Percentiles rank a stretch among this genome's conserved stretches.
These are phyloP conservation scores for Rhazya stricta DNA, from an alignment of 257 asterid species.

Conservation along the genomic window DNA sequence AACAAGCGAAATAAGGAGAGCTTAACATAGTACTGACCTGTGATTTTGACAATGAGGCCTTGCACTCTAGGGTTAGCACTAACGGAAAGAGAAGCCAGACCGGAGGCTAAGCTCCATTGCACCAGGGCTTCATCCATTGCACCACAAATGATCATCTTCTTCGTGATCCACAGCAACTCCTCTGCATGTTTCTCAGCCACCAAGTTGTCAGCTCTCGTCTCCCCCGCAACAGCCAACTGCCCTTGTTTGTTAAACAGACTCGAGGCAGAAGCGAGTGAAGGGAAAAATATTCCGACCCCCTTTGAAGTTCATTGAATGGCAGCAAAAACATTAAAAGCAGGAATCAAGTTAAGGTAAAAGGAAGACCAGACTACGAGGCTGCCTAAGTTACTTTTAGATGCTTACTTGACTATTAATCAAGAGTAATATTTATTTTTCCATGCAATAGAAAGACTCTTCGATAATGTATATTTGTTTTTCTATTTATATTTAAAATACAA, in stretches of 20 bases:
- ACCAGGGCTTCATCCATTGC: constrained; percentile 27
- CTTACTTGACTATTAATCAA: too few relatives aligned
- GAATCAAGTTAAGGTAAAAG: too few relatives aligned
- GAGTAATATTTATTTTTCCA: too few relatives aligned
- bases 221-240: background rate
- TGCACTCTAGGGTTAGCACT: constrained; percentile 24
- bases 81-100: constrained; percentile 26
- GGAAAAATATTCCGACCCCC: constrained; percentile 19
- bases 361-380: too few relatives aligned
- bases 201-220: constrained; percentile 12
- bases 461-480: too few relatives aligned
- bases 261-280: constrained; percentile 9
- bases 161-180: constrained; percentile 29
- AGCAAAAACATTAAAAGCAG: too few relatives aligned
- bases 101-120: constrained; percentile 31
- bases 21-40: constrained; percentile 16
- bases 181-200: constrained; percentile 32
- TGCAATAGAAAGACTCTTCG: too few relatives aligned
- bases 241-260: constrained; percentile 6
- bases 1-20: background rate
- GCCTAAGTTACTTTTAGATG: too few relatives aligned
- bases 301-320: background rate
- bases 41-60: constrained; percentile 25
- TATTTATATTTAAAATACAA: too few relatives aligned
- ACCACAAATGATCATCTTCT: constrained; percentile 27